phyloP scores from a whole-genome alignment of 441 rosid species.

The Eugenia klotzschiana region DNA sequence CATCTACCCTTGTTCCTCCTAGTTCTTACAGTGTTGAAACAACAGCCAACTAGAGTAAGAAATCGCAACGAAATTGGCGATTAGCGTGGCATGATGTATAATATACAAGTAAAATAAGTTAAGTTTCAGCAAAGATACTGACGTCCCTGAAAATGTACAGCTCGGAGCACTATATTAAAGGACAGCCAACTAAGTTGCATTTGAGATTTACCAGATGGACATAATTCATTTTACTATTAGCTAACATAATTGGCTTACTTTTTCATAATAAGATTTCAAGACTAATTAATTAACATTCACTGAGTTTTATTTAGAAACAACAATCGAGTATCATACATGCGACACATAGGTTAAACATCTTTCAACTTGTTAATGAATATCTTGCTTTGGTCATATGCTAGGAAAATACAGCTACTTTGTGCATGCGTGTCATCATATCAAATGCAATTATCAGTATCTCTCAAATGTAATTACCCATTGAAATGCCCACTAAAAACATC shows the following conservation, averaged over 20 bases:
- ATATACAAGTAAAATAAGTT: neutral
- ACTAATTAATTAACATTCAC: neutral
- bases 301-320: neutral
- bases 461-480: neutral
- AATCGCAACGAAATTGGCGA: neutral
- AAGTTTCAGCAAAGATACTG: neutral
- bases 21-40: neutral
- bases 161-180: neutral
- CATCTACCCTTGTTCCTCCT: neutral
- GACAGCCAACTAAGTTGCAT: neutral
- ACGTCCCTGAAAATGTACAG: neutral
- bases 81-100: neutral
- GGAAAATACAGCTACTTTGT: neutral
- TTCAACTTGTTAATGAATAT: neutral
- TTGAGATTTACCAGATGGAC: neutral
- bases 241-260: neutral
- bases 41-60: neutral
- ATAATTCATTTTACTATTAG: neutral
- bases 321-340: neutral
- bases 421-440: neutral
- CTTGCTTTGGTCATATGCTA: neutral
- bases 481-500: neutral
- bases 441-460: neutral
- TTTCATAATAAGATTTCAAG: neutral
- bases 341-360: neutral